Evolutionary conservation across 768 basidiomycete genomes (phyloP), one percentile per base, ranked within the genome.

Genomic region (Naematelia aurantialba): DNA sequence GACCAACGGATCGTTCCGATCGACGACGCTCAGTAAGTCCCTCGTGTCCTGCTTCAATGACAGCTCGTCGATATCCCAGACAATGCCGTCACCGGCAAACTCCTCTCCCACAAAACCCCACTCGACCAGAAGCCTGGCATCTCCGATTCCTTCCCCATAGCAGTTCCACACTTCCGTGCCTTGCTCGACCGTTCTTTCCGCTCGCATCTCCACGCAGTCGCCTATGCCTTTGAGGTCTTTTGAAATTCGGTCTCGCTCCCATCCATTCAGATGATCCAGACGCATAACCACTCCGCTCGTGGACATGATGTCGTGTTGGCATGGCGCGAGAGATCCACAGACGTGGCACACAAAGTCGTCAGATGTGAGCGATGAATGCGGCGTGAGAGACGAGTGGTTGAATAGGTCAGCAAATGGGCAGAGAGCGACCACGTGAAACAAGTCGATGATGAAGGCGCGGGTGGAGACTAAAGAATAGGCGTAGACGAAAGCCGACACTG

Each of bases 361-460:
- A 11, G 54, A 49, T 11, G 44, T n/a, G n/a, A 65, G 58, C 3
- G 63, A 59, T 4, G 66, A 64, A 21, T 61, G 59, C 14, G 61
- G 22, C 1, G 46, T 29, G 10, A 50, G 34, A 27, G 59, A 62
- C 44, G 66, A 62, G 55, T 73, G 70, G 55, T 76, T 71, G 67
- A 74, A 73, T n/a, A 74, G 82, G 78, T 91, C 91, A 27, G 89
- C 89, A 63, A 91, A 82, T 3, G 91, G 89, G 21, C 90, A 88
- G 83, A 94, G 87, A 1, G 87, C 82, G 19, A 92, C 79, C 5
- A 85, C 84, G 72, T 90, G 89, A 70, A 84, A 91, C 4, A 83
- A 81, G 75, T 93, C 91, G 61, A 91, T 84, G 59, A 89, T 79
- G 77, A 93, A 93, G 2, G 89, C 87, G 42, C 91, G 81, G 3